Conservation (phyloP, 352 stramenopile species). For the Thraustochytrium sp. region DNA sequence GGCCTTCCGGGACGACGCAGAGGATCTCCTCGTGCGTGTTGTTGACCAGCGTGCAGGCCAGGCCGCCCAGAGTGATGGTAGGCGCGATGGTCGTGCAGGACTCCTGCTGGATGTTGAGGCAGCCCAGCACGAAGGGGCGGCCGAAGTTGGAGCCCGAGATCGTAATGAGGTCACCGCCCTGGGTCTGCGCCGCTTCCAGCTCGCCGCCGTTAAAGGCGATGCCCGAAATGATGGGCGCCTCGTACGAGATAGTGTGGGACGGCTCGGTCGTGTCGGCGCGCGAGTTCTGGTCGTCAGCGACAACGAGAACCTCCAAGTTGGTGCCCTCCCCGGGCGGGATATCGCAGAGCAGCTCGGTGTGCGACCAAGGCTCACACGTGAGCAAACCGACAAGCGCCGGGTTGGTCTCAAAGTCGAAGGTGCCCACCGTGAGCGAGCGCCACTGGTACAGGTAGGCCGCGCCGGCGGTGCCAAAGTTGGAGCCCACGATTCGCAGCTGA, state of each 20-base stretch:
- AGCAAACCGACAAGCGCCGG: not conserved
- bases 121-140: not conserved
- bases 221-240: not conserved
- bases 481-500: not conserved
- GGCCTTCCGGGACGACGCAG: not conserved
- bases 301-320: not conserved
- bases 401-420: not conserved
- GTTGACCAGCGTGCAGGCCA: not conserved
- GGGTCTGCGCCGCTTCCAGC: not conserved
- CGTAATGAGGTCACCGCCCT: not conserved
- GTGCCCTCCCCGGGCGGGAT: conserved; percentile 22
- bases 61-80: not conserved
- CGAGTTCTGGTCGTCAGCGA: conserved; percentile 5
- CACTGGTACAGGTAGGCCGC: not conserved
- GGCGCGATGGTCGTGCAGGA: not conserved
- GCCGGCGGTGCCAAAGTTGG: conserved; percentile 6
- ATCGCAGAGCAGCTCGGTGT: not conserved
- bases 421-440: not conserved
- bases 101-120: not conserved
- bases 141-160: conserved; percentile 9
- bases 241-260: not conserved
- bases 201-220: not conserved
- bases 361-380: not conserved
- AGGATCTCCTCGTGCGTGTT: conserved; percentile 32
- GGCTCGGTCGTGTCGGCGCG: not conserved